phyloP scores from a whole-genome alignment of 805 yeast species.

The Saccharomycopsis oosterbeekiorum region DNA sequence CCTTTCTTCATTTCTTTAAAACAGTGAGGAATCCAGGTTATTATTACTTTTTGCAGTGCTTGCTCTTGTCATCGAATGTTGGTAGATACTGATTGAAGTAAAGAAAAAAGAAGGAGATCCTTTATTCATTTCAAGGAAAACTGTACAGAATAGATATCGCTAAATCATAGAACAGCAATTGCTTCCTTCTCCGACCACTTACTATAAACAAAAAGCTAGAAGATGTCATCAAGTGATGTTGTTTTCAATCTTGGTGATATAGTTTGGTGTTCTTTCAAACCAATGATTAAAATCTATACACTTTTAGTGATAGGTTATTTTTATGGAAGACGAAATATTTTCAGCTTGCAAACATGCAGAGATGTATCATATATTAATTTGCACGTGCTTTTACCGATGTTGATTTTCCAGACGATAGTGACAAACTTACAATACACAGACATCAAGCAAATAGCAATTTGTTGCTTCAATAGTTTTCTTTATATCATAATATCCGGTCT shows the following conservation, averaged over 20 bases:
- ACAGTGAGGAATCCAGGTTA: background rate
- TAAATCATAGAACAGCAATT: too few relatives aligned
- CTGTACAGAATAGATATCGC: too few relatives aligned
- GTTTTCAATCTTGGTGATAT: constrained; percentile 2
- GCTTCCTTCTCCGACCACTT: too few relatives aligned
- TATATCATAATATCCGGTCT: constrained; percentile 36
- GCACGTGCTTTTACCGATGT: constrained; percentile 60
- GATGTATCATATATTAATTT: constrained; percentile 63
- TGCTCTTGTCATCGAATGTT: background rate
- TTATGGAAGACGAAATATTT: constrained; percentile 51
- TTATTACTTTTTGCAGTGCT: background rate
- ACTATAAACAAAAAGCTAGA: too few relatives aligned
- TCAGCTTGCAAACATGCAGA: constrained; percentile 56
- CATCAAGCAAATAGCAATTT: constrained; percentile 59
- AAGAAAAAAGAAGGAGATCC: too few relatives aligned
- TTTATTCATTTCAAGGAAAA: too few relatives aligned
- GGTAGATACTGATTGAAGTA: too few relatives aligned
- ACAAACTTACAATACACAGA: constrained; percentile 55
- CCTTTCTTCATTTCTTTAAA: background rate
- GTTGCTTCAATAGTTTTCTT: constrained; percentile 38
- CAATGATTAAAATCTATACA: constrained; percentile 70
- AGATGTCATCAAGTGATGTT: background rate
- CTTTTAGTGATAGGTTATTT: constrained; percentile 57
- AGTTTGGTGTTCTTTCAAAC: constrained; percentile 40
- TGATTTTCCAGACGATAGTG: constrained; percentile 66